Evolutionary conservation across 345 rosid genomes (phyloP), one percentile per base, ranked within the genome.

Genomic region (Combretum micranthum): DNA sequence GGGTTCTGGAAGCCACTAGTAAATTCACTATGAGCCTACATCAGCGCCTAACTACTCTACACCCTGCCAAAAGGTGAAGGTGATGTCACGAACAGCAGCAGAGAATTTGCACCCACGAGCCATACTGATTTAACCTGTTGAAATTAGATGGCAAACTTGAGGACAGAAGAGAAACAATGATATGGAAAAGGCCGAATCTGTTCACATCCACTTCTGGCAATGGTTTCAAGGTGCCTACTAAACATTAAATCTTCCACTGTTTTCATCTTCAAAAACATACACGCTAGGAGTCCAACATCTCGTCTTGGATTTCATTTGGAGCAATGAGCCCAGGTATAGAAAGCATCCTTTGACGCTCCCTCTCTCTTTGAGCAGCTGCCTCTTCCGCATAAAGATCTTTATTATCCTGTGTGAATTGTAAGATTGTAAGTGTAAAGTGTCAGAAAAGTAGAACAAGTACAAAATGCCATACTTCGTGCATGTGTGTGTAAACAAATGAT

Each of bases 381-480:
- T 86, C 88, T 63, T 86, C 93, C 1, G 89, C 93, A 56, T 86
- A 86, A 1, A 86, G 79, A 72, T 86, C 93, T 63, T 83, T 86
- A 57, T 86, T 86, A 70, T 86, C 89, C 93, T 86, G 79, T 55
- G 56, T 10, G 63, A 47, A 4, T 20, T 20, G 21, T 50, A n/a
- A n/a, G n/a, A n/a, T n/a, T n/a, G n/a, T 15, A 20, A 48, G 10
- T 7, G 49, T 46, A 11, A 32, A 32, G 39, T 9, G 9, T 32
- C 39, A 32, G 49, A 14, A n/a, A 37, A 22, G 13, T 15, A 59
- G n/a, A 21, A 55, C 2, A 23, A 15, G 25, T 26, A n/a, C n/a
- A 48, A 37, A 42, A 61, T 12, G 12, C 4, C 48, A 22, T 3
- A n/a, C 22, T 42, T 32, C 9, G 39, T 7, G 39, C 39, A 32